phyloP scores from a whole-genome alignment of 257 asterid species.

The Fraxinus cuspidata region DNA sequence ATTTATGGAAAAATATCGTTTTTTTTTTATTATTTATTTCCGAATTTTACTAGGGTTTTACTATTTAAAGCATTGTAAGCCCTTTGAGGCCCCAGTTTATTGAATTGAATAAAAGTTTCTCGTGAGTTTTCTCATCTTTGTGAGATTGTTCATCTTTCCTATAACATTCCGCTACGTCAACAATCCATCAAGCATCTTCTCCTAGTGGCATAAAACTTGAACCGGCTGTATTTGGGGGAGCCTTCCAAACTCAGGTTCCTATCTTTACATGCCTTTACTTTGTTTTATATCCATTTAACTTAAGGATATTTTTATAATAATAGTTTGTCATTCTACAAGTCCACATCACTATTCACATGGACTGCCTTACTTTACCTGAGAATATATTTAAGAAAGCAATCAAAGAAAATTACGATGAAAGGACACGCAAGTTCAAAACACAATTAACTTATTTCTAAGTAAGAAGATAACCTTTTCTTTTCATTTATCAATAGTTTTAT shows the following conservation, averaged over 20 bases:
- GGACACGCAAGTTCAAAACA: conserved; percentile 69
- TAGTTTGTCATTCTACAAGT: conserved; percentile 48
- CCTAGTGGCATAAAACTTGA: conserved; percentile 89
- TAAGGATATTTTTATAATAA: conserved; percentile 20
- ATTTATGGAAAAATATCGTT: too few relatives aligned
- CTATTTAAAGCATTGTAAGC: too few relatives aligned
- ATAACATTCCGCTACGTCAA: too few relatives aligned
- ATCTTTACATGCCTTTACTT: conserved; percentile 5
- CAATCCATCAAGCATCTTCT: conserved; percentile 89
- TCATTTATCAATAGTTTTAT: background rate
- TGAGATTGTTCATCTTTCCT: too few relatives aligned
- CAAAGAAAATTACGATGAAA: conserved; percentile 70
- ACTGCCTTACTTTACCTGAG: conserved; percentile 83
- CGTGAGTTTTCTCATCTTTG: too few relatives aligned
- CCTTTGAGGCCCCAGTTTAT: too few relatives aligned
- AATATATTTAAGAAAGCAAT: conserved; percentile 71
- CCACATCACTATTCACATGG: conserved; percentile 56
- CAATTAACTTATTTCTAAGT: conserved; percentile 73
- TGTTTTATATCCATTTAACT: conserved; percentile 14
- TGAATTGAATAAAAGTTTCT: too few relatives aligned
- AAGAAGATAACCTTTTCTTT: conserved; percentile 27
- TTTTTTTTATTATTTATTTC: too few relatives aligned
- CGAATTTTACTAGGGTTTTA: too few relatives aligned
- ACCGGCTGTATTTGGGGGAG: conserved; percentile 83
- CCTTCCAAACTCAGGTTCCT: conserved; percentile 86